A percentile compares a stretch with the other conserved stretches of the same genome.
Conservation (phyloP, 176 grass and related monocot genomes). For the Ensete glaucum region DNA sequence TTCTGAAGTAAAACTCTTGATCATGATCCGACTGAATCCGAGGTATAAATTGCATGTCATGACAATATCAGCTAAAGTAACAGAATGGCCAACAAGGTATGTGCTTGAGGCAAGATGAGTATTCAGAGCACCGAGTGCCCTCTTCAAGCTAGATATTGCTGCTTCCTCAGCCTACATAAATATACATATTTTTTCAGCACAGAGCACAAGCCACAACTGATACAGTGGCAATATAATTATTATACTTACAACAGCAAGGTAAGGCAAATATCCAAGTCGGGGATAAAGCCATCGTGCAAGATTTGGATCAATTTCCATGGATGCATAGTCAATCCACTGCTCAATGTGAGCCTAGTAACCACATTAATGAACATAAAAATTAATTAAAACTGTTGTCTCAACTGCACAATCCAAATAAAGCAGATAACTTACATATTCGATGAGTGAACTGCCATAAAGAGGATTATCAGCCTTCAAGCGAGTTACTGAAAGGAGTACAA, state of each 20-base stretch:
- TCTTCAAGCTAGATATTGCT: constrained; percentile 46
- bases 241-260: constrained; percentile 36
- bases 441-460: constrained; percentile 64
- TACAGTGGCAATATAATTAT: neutral
- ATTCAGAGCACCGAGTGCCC: constrained; percentile 50
- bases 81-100: constrained; percentile 59
- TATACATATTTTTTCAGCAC: neutral
- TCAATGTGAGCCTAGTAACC: constrained; percentile 52
- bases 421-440: constrained; percentile 65
- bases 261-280: constrained; percentile 32
- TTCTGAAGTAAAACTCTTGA: constrained; percentile 55
- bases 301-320: constrained; percentile 50
- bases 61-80: constrained; percentile 78
- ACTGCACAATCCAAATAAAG: neutral
- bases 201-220: neutral
- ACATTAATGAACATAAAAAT: neutral
- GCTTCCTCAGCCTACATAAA: constrained; percentile 46
- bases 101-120: constrained; percentile 66
- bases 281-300: constrained; percentile 53
- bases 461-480: constrained; percentile 53
- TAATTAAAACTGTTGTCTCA: neutral
- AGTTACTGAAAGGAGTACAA: constrained; percentile 35
- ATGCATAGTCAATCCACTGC: constrained; percentile 69
- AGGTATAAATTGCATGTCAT: constrained; percentile 61
- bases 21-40: constrained; percentile 42